Percentiles rank a stretch among this genome's conserved stretches.
These are phyloP conservation scores for Sporothrix curviconia DNA, from an alignment of 2,329 filamentous ascomycete species.

Conservation along the genomic window DNA sequence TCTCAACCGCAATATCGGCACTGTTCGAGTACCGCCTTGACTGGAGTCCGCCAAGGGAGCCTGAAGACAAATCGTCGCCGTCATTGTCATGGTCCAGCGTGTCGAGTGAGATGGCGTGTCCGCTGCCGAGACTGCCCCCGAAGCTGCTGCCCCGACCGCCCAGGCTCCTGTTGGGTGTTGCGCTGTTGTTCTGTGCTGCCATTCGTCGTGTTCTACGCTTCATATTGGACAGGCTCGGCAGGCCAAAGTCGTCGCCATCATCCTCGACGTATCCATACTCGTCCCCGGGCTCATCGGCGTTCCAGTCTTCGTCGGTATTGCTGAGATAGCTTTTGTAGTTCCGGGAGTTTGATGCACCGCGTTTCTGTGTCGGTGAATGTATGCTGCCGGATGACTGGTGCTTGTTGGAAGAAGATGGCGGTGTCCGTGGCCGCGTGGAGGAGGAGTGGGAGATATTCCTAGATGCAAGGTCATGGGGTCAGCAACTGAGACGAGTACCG, in stretches of 20 bases:
- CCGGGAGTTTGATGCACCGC: constrained; percentile 52
- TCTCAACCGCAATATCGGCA: constrained; percentile 88
- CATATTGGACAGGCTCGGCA: constrained; percentile 89
- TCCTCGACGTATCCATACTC: constrained; percentile 74
- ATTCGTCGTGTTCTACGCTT: constrained; percentile 60
- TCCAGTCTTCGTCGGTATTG: constrained; percentile 78
- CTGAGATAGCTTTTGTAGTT: constrained; percentile 77
- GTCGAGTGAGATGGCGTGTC: constrained; percentile 22
- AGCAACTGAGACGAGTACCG: constrained; percentile 41
- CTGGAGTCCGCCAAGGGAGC: constrained; percentile 32
- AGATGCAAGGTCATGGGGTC: constrained; percentile 14
- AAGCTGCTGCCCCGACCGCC: neutral
- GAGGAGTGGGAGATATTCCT: constrained; percentile 55
- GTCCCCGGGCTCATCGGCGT: constrained; percentile 63
- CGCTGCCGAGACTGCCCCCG: neutral
- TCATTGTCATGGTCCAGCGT: constrained; percentile 21
- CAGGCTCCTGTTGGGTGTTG: neutral
- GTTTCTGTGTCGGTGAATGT: constrained; percentile 42
- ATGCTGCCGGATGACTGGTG: neutral
- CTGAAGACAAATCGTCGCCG: constrained; percentile 27
- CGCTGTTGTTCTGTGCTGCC: constrained; percentile 28
- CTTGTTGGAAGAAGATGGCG: constrained; percentile 50
- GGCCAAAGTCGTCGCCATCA: constrained; percentile 84
- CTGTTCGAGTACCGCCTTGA: constrained; percentile 70
- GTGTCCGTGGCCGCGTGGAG: constrained; percentile 63